phyloP scores from a whole-genome alignment of 257 asterid genomes.

The Petunia axillaris region DNA sequence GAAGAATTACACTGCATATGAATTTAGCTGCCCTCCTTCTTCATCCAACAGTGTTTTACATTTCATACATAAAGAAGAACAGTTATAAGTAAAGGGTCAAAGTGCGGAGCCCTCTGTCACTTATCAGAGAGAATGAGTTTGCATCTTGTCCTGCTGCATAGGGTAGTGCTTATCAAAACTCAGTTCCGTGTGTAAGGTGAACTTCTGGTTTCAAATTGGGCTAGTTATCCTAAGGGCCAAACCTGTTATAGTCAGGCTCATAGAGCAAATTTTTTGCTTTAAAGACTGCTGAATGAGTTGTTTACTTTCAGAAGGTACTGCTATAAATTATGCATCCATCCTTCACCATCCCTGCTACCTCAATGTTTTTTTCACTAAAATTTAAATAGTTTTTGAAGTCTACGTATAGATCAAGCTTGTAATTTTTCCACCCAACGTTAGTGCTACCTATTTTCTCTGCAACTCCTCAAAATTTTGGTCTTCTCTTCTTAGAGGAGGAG shows the following conservation, averaged over 20 bases:
- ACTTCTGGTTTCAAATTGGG: slow-evolving; percentile 5
- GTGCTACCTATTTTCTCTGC: background rate
- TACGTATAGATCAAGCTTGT: background rate
- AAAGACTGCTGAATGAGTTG: background rate
- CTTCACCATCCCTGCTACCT: background rate
- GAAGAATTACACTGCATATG: slow-evolving; percentile 4
- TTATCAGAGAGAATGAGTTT: background rate
- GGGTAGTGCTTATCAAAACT: slow-evolving; percentile 19
- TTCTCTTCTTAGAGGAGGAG: background rate
- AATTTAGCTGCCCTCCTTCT: background rate
- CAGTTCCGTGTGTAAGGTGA: background rate
- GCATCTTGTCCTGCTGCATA: slow-evolving; percentile 1
- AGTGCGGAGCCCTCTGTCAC: background rate
- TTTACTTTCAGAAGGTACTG: background rate
- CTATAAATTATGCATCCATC: background rate
- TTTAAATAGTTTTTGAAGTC: background rate
- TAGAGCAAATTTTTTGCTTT: background rate
- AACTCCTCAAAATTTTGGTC: background rate
- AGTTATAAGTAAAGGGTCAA: background rate
- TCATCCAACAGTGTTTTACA: background rate
- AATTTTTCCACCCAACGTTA: background rate
- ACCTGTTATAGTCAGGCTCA: background rate
- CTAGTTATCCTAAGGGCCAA: slow-evolving; percentile 8
- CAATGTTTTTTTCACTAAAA: background rate
- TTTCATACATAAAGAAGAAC: background rate